Evolutionary conservation across 2,329 filamentous ascomycete species (phyloP), one percentile per base, ranked within the genome.

Genomic region (Fusarium nanum): DNA sequence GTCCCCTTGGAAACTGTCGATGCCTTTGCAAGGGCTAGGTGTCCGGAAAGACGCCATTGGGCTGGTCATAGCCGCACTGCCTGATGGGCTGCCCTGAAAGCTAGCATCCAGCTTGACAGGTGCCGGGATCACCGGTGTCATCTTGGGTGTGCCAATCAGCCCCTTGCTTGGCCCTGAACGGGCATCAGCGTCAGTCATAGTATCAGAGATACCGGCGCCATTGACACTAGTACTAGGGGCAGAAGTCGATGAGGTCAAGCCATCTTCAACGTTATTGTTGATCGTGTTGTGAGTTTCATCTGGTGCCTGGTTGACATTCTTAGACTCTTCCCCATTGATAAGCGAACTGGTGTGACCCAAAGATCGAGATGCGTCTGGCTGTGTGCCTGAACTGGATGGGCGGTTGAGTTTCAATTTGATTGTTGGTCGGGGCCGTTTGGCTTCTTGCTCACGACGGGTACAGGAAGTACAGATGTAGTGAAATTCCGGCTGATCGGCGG

Each of bases 401-500:
- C 70, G 71, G 34, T 71, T 72, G 46, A 87, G 76, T 75, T 87
- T 89, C 61, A 89, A 76, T 74, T 87, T 88, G 75, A 89, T 87
- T 12, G 82, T 78, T 20, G 83, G 82, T 41, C 77, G 78, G 12
- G 81, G 77, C n/a, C 79, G 89, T 48, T 91, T 92, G 41, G 88
- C 88, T 75, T 81, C 71, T 89, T 91, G 85, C 67, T 89, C 88
- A 62, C 89, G 90, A 18, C 86, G 89, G 73, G 88, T 89, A 82
- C 96, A 99, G 49, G 91, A 89, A 34, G 83, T 83, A 81, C 95
- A 98, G 70, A 97, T 80, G 76, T 97, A 97, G 66, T 93, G 90
- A 75, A 98, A 98, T 71, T 97, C 92, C 3, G 93, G 89, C 48
- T 90, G 86, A 70, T 97, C 95, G 1, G 94, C 94, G 67, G 94